A percentile compares a stretch with the other conserved stretches of the same genome.
These are phyloP conservation scores for Cruciata laevipes DNA, from an alignment of 257 asterid genomes.

Conservation along the genomic window DNA sequence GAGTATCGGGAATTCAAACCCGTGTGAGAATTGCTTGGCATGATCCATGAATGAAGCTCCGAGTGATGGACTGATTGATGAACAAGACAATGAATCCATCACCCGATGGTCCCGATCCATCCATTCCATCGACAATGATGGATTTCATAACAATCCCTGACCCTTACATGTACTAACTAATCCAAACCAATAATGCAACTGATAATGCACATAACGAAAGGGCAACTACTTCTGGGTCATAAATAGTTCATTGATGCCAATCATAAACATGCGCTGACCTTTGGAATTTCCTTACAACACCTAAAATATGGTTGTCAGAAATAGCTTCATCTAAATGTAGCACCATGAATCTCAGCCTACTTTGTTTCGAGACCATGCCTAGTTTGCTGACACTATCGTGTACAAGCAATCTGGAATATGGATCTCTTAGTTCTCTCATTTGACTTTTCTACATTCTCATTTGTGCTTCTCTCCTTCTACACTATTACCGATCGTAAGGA, in stretches of 20 bases:
- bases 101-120: too few species aligned
- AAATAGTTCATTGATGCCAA: neutral
- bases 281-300: neutral
- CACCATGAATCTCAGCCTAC: neutral
- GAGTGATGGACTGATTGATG: too few species aligned
- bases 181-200: neutral
- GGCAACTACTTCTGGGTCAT: neutral
- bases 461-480: slow-evolving; percentile 12
- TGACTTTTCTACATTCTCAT: slow-evolving; percentile 41
- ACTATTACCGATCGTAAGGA: slow-evolving; percentile 48
- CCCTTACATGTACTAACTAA: too few species aligned
- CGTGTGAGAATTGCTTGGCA: too few species aligned
- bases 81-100: neutral
- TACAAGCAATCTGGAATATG: neutral
- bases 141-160: too few species aligned
- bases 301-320: neutral
- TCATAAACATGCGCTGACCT: neutral
- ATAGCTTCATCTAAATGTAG: neutral
- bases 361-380: neutral
- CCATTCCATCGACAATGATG: too few species aligned
- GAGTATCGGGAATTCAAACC: too few species aligned
- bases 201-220: neutral
- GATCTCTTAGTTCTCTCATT: slow-evolving; percentile 18
- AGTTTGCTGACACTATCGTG: neutral
- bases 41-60: too few species aligned